Conservation (phyloP, 2,329 filamentous ascomycete species). For the Elsinoe australis region DNA sequence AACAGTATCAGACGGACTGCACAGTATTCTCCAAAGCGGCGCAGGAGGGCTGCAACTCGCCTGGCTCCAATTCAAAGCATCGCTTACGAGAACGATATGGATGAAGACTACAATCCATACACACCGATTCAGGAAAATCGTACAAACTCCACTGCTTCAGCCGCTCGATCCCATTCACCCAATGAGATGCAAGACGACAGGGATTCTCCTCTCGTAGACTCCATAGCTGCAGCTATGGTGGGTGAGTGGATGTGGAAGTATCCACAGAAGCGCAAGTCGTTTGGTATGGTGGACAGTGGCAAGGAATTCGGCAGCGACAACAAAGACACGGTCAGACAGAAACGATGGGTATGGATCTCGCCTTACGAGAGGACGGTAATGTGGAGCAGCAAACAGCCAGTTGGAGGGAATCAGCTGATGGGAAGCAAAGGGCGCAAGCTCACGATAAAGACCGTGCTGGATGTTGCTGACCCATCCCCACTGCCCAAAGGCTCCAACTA, state of each 20-base stretch:
- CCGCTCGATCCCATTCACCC: not conserved
- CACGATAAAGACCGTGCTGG: slow-evolving; percentile 87
- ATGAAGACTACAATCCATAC: not conserved
- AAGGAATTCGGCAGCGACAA: slow-evolving; percentile 60
- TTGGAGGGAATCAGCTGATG: slow-evolving; percentile 75
- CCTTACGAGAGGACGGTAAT: slow-evolving; percentile 94
- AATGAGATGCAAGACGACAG: slow-evolving; percentile 16
- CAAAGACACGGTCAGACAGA: slow-evolving; percentile 67
- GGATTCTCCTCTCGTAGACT: slow-evolving; percentile 71
- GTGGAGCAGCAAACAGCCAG: slow-evolving; percentile 97
- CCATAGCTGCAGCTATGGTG: slow-evolving; percentile 97
- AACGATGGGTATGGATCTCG: slow-evolving; percentile 96
- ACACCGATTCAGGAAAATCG: slow-evolving; percentile 4
- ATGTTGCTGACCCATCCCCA: slow-evolving; percentile 90
- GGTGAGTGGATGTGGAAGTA: slow-evolving; percentile 97
- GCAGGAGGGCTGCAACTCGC: slow-evolving; percentile 26
- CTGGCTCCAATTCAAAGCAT: slow-evolving; percentile 12
- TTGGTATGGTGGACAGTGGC: slow-evolving; percentile 55
- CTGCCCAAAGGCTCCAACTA: slow-evolving; percentile 59
- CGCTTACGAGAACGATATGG: slow-evolving; percentile 4
- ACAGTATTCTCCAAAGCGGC: slow-evolving; percentile 48
- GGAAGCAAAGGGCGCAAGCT: slow-evolving; percentile 93
- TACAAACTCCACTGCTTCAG: not conserved
- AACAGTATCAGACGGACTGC: slow-evolving; percentile 54
- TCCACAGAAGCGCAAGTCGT: slow-evolving; percentile 78